Percentiles rank a stretch among this genome's conserved stretches.
phyloP scores from a whole-genome alignment of 305 asterid genomes.

The Fraxinus baroniana region DNA sequence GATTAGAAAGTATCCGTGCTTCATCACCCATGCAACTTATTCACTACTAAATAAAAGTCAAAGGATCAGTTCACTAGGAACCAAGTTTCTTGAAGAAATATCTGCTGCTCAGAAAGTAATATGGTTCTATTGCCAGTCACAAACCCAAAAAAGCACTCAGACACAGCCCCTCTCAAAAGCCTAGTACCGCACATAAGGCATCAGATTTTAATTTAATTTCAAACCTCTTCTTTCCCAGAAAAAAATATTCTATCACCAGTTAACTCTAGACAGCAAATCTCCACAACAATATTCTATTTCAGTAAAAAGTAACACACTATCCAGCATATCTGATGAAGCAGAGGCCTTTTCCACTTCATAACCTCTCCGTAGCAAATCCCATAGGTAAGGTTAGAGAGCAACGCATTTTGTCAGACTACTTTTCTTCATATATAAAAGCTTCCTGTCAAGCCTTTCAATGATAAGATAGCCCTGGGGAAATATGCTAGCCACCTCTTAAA shows the following conservation, averaged over 20 bases:
- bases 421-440: not conserved
- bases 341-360: not conserved
- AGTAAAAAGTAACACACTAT: not conserved
- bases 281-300: not conserved
- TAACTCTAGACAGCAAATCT: not conserved
- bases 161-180: not conserved
- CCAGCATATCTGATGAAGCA: not conserved
- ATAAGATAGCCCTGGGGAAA: not conserved
- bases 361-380: not conserved
- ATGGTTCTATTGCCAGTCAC: not conserved
- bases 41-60: not conserved
- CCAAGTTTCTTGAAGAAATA: not conserved
- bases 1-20: not conserved
- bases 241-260: not conserved
- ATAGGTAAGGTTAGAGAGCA: not conserved
- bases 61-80: not conserved
- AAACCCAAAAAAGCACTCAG: not conserved
- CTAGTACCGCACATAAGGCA: not conserved
- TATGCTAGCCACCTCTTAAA: not conserved
- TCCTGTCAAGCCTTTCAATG: not conserved
- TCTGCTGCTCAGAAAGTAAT: not conserved
- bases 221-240: not conserved
- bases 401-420: not conserved
- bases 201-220: not conserved
- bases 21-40: not conserved